A percentile compares a stretch with the other conserved stretches of the same genome.
These are phyloP conservation scores for Rhizopogon sp. DNA, from an alignment of 768 basidiomycete species.

Conservation along the genomic window DNA sequence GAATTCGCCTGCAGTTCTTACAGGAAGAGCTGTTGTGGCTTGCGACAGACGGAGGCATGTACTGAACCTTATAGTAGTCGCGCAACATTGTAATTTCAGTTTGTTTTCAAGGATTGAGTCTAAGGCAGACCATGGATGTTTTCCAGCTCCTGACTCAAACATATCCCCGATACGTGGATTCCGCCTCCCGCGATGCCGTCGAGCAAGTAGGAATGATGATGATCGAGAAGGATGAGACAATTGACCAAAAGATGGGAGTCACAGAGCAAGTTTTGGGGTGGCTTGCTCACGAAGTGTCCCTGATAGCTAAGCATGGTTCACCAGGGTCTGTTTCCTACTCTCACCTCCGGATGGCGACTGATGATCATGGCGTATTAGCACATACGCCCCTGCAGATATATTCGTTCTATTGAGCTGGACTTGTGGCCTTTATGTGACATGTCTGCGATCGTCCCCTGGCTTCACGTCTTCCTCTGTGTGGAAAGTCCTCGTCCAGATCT, in stretches of 20 bases:
- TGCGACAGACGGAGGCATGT: conserved; percentile 52
- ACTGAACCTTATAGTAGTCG: background rate
- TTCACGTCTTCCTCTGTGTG: conserved; percentile 46
- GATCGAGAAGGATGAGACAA: conserved; percentile 56
- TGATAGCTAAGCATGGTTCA: conserved; percentile 45
- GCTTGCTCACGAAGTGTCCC: conserved; percentile 63
- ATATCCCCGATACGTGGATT: conserved; percentile 75
- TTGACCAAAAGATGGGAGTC: conserved; percentile 50
- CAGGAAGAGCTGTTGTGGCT: conserved; percentile 56
- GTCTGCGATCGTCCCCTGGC: conserved; percentile 37
- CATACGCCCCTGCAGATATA: conserved; percentile 53
- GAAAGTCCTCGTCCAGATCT: conserved; percentile 45
- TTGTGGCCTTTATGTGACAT: conserved; percentile 54
- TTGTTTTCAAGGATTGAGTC: conserved; percentile 43
- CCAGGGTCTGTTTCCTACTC: conserved; percentile 43
- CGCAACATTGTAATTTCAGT: conserved; percentile 1
- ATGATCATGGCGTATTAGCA: conserved; percentile 23
- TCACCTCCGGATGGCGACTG: background rate
- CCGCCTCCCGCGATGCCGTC: conserved; percentile 64
- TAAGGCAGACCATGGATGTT: conserved; percentile 61
- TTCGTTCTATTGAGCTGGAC: conserved; percentile 74
- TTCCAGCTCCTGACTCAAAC: conserved; percentile 71
- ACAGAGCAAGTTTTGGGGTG: conserved; percentile 72
- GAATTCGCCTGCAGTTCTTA: conserved; percentile 51
- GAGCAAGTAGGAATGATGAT: conserved; percentile 62